These are phyloP conservation scores for Sugiyamaella neomexicana DNA, from an alignment of 1,139 yeast genomes.

Conservation along the genomic window DNA sequence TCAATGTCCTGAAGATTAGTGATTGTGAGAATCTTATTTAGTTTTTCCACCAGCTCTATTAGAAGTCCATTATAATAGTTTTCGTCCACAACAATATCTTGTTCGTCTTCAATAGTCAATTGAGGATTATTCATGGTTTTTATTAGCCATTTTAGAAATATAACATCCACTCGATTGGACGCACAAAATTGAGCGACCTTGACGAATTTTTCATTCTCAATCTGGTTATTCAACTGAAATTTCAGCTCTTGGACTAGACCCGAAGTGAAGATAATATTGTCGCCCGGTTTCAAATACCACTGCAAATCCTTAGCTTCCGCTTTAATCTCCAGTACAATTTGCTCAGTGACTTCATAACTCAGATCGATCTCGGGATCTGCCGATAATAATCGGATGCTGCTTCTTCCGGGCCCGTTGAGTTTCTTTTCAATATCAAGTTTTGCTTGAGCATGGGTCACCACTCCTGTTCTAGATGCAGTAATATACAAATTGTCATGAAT, in stretches of 20 bases:
- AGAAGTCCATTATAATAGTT: not conserved
- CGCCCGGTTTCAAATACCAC: slow-evolving; percentile 12
- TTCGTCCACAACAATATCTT: slow-evolving; percentile 4
- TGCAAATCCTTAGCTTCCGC: not conserved
- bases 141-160: slow-evolving; percentile 11
- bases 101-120: slow-evolving; percentile 7
- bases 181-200: slow-evolving; percentile 6
- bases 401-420: slow-evolving; percentile 26
- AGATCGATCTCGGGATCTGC: slow-evolving; percentile 26
- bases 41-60: not conserved
- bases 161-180: slow-evolving; percentile 3
- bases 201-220: slow-evolving; percentile 1
- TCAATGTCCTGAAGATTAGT: slow-evolving; percentile 1
- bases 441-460: slow-evolving; percentile 27
- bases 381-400: slow-evolving; percentile 26
- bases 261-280: slow-evolving; percentile 17
- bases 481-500: slow-evolving; percentile 26
- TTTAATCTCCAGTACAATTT: slow-evolving; percentile 11
- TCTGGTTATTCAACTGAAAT: not conserved
- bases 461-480: slow-evolving; percentile 24
- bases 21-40: not conserved
- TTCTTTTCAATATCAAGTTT: slow-evolving; percentile 23
- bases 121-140: not conserved
- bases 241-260: slow-evolving; percentile 15
- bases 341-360: slow-evolving; percentile 18